Evolutionary conservation across 148 eudicot genomes (phyloP).

Genomic region (Camellia sinensis): DNA sequence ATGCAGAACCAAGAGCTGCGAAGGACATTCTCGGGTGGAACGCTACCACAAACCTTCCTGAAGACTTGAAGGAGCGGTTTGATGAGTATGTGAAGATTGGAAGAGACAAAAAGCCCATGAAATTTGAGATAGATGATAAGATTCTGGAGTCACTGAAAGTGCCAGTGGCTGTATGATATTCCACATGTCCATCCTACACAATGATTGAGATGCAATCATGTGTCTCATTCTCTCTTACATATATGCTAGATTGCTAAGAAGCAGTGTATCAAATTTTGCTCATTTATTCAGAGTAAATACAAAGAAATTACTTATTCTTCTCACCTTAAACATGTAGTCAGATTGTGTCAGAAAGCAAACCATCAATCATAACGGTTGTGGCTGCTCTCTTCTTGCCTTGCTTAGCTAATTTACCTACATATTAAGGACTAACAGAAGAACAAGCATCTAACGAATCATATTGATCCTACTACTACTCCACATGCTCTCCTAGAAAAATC

Average conservation of each 20-base stretch:
- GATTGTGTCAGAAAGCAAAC: no score
- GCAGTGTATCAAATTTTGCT: background rate
- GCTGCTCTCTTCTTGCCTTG: no score
- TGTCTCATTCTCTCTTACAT: background rate
- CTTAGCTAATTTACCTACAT: no score
- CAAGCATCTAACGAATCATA: no score
- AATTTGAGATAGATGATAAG: slow-evolving; percentile 82
- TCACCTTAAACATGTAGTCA: no score
- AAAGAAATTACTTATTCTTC: background rate
- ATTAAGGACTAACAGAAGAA: no score
- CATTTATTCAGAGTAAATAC: background rate
- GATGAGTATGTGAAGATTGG: slow-evolving; percentile 94
- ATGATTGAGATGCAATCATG: background rate
- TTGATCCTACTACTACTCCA: no score
- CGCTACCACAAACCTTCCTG: slow-evolving; percentile 60
- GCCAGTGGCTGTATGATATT: slow-evolving; percentile 46
- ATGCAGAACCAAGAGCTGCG: slow-evolving; percentile 95
- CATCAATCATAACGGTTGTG: no score
- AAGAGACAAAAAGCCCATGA: slow-evolving; percentile 73
- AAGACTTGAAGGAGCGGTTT: slow-evolving; percentile 79
- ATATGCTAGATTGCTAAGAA: background rate
- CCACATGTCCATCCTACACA: background rate
- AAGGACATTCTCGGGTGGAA: slow-evolving; percentile 78
- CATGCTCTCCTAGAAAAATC: no score
- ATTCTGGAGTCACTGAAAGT: slow-evolving; percentile 67